phyloP scores from a whole-genome alignment of 2,329 filamentous ascomycete species.

The Colletotrichum sp. region DNA sequence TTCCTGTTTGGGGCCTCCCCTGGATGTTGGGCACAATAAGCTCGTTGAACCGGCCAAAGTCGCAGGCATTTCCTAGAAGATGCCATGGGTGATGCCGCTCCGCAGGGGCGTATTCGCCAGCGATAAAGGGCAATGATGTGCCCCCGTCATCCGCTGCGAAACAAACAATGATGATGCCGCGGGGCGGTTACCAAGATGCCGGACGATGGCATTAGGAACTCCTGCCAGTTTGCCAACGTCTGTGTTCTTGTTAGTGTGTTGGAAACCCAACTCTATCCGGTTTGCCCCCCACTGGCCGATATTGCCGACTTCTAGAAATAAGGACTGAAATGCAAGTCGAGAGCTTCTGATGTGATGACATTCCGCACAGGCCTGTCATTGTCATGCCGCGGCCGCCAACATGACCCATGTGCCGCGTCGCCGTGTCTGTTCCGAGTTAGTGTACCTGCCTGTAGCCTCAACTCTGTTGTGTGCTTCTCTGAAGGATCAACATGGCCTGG shows the following conservation, averaged over 20 bases:
- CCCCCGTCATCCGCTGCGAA: not conserved
- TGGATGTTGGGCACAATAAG: not conserved
- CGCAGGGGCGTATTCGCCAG: not conserved
- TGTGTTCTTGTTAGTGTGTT: not conserved
- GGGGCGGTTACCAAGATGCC: not conserved
- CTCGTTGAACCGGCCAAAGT: not conserved
- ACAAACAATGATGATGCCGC: not conserved
- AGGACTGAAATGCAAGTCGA: not conserved
- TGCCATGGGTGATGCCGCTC: not conserved
- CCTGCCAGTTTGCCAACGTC: not conserved
- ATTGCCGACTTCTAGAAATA: not conserved
- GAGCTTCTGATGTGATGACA: not conserved
- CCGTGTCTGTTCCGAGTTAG: constrained; percentile 4
- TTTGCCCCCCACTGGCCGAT: not conserved
- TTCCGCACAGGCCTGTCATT: not conserved
- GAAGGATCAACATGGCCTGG: constrained; percentile 7
- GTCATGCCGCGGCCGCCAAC: constrained; percentile 2
- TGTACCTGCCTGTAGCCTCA: constrained; percentile 3
- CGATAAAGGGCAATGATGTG: not conserved
- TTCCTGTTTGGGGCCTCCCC: not conserved
- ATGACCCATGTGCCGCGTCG: not conserved
- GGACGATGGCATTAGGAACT: not conserved
- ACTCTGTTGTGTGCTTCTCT: constrained; percentile 1
- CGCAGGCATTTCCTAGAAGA: not conserved
- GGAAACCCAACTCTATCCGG: not conserved